These are phyloP conservation scores for Staphylotrichum tortipilum DNA, from an alignment of 495 filamentous ascomycete species.

Conservation along the genomic window DNA sequence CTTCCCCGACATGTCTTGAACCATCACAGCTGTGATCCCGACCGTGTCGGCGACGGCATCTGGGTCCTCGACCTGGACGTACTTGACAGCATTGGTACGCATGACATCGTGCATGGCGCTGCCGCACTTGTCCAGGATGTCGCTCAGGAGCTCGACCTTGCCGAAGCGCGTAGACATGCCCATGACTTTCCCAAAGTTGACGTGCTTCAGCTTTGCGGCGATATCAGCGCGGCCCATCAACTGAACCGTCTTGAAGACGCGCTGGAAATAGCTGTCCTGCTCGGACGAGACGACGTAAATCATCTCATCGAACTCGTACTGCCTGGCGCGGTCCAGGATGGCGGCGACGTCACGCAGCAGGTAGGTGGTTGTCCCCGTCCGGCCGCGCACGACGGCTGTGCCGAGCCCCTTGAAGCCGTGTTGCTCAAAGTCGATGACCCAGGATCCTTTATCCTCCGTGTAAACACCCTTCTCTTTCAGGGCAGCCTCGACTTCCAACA, in stretches of 20 bases:
- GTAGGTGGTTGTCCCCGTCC: slow-evolving; percentile 54
- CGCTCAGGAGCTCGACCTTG: slow-evolving; percentile 44
- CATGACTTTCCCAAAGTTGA: slow-evolving; percentile 55
- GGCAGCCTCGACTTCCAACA: slow-evolving; percentile 53
- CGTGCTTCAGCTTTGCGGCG: slow-evolving; percentile 45
- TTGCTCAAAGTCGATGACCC: slow-evolving; percentile 78
- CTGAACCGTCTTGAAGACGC: slow-evolving; percentile 55
- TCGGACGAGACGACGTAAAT: slow-evolving; percentile 57
- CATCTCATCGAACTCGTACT: slow-evolving; percentile 59
- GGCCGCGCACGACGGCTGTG: slow-evolving; percentile 47
- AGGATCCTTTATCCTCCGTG: slow-evolving; percentile 74
- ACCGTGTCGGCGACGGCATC: slow-evolving; percentile 47
- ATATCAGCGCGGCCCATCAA: slow-evolving; percentile 50
- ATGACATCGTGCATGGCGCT: slow-evolving; percentile 58
- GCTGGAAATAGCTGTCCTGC: slow-evolving; percentile 52
- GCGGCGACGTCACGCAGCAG: slow-evolving; percentile 57
- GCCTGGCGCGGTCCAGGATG: slow-evolving; percentile 46
- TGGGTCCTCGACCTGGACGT: slow-evolving; percentile 49
- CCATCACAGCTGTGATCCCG: slow-evolving; percentile 55
- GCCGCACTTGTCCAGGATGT: slow-evolving; percentile 50
- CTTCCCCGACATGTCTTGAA: slow-evolving; percentile 58
- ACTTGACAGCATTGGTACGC: slow-evolving; percentile 51
- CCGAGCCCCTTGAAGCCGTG: slow-evolving; percentile 51
- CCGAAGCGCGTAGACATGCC: slow-evolving; percentile 56
- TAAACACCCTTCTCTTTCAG: slow-evolving; percentile 65